Base-by-base conservation (phyloP, 305 asterid species). In the Fraxinus baroniana region DNA sequence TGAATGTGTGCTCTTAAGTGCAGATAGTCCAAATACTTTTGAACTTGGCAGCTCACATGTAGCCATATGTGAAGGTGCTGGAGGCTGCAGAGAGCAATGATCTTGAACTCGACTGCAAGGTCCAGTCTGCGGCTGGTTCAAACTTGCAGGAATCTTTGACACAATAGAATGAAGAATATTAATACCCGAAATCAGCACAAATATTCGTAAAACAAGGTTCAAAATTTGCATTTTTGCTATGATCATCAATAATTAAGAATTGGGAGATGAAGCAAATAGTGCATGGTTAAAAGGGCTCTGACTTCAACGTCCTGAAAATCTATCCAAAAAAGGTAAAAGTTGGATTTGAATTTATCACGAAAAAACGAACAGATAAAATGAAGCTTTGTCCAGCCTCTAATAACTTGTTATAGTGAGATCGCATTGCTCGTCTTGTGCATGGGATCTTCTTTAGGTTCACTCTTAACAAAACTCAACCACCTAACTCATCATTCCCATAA, bases 121-220 rank as follows among this genome's bases (percentile, higher is more conserved):
- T 60, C 87, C 88, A 64, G 83, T 85, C 12, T 71, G 76, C 5
- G 26, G 26, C 80, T 80, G 90, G 85, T 86, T 91, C 84, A 89
- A 87, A 46, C 94, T 91, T 82, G 86, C 84, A 68, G 91, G 91
- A 76, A 86, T 80, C 98, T 93, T 85, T 83, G 79, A 71, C 75
- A 78, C 76, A 74, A 15, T 71, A 6, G 76, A 86, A 81, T 32
- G 80, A 86, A 81, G 37, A 30, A 76, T 78, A 80, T 86, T 37
- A 62, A 12, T 26, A 30, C 41, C 82, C 37, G 78, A 35, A 80
- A 78, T 68, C 24, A 74, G 71, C 24, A 35, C 32, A 66, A 79
- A 39, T 55, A 82, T 73, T 81, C 10, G 66, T 82, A 76, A 82
- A 79, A 24, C 15, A 71, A 35, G 81, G 64, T 64, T 84, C 5